Base-by-base conservation (phyloP, 108 stramenopile genomes). In the Aurantiochytrium sp. region DNA sequence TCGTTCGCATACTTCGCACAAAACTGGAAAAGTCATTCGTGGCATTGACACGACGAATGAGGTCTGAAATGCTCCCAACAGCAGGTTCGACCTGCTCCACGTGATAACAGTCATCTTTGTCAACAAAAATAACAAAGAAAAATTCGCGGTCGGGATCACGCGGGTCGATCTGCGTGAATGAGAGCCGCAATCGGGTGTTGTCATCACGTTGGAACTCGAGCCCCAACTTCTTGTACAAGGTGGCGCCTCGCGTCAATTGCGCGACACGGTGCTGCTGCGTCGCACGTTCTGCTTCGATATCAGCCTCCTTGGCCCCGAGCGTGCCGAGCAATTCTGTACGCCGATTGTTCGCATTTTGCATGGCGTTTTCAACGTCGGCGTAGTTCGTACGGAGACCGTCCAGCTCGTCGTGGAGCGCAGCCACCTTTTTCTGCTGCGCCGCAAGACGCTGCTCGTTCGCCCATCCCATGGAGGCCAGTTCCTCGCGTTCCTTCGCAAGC, bases 141-240 rank as follows among this genome's bases (percentile, higher is more conserved):
- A 83, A 83, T 12, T 19, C 76, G 3, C 76, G 45, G 1, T 83
- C 76, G 1, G 49, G 51, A 6, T 83, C 76, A 23, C 76, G 45
- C 45, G 76, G 76, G 51, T 83, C 76, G 51, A 83, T 53, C 49
- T 83, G 45, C 10, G 51, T 53, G 51, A 83, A 83, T 1, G 76
- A 53, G 12, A 83, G 45, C 51, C 51, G 19, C 49, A 83, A 53
- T 23, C 76, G 45, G 12, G 45, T 6, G 12, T 83, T 12, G 28
- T 47, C n/a, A 0, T 47, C 51, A 12, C 76, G 45, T 18, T 83
- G 49, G 51, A 83, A 83, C 23, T 83, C 76, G 76, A 83, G 76
- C 49, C 76, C 76, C 45, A 83, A 23, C 76, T 83, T 83, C 51
- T 83, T 83, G 76, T 83, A 83, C 76, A 83, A 45, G 18, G n/a